phyloP scores from a whole-genome alignment of 140 eudicot species.

The Oenanthe javanica region DNA sequence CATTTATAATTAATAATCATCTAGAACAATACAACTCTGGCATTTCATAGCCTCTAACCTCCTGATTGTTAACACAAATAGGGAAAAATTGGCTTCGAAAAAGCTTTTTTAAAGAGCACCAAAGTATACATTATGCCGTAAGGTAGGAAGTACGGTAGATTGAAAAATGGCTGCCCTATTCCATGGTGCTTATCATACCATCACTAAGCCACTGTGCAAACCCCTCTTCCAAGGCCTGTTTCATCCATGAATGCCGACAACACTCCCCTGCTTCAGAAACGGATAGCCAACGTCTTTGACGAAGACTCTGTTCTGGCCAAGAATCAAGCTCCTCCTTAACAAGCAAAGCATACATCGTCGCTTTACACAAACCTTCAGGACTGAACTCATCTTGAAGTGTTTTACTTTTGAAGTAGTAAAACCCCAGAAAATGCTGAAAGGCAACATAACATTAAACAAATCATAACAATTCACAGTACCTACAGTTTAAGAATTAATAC shows the following conservation, averaged over 20 bases:
- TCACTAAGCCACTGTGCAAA: slow-evolving; percentile 55
- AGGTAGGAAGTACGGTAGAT: slow-evolving; percentile 11
- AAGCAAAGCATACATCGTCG: slow-evolving; percentile 77
- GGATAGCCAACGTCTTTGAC: slow-evolving; percentile 77
- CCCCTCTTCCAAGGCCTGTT: slow-evolving; percentile 72
- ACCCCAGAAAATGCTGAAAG: slow-evolving; percentile 69
- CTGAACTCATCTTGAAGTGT: slow-evolving; percentile 89
- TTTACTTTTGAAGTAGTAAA: slow-evolving; percentile 79
- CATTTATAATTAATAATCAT: background rate
- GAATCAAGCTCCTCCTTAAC: slow-evolving; percentile 75
- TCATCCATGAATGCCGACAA: slow-evolving; percentile 90
- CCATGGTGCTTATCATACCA: slow-evolving; percentile 60
- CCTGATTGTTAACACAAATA: background rate
- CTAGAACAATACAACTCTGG: slow-evolving; percentile 11
- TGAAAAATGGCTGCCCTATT: slow-evolving; percentile 17
- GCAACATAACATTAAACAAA: slow-evolving; percentile 3
- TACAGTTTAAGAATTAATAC: background rate
- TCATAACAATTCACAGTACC: background rate
- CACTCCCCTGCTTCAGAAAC: slow-evolving; percentile 60
- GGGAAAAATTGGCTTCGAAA: slow-evolving; percentile 13
- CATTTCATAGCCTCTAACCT: background rate
- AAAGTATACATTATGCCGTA: slow-evolving; percentile 5
- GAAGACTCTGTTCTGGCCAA: slow-evolving; percentile 83
- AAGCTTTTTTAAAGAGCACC: background rate
- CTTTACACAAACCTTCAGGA: slow-evolving; percentile 89